phyloP scores from a whole-genome alignment of 1,284 basidiomycete genomes.

The Chondrostereum purpureum region DNA sequence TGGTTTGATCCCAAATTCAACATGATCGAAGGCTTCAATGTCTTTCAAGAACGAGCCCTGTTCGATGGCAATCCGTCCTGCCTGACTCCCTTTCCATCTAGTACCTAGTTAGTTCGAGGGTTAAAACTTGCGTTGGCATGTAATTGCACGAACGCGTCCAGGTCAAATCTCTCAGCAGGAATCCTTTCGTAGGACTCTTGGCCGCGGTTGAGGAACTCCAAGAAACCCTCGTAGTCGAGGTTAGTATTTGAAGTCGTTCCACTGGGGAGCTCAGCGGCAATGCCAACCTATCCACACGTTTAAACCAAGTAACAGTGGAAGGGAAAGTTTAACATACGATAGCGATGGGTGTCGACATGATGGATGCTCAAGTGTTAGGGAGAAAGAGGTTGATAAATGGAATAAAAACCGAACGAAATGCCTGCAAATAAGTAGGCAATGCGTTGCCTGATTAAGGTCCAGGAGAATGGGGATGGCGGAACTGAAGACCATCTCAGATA shows the following conservation, averaged over 20 bases:
- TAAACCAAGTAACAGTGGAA: not conserved
- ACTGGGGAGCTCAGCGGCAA: conserved; percentile 25
- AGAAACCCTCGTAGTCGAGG: conserved; percentile 23
- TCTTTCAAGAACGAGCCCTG: conserved; percentile 27
- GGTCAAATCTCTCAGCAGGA: conserved; percentile 23
- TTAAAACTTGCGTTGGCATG: not conserved
- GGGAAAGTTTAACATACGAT: not conserved
- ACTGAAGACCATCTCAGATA: too few species aligned
- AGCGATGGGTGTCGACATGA: not conserved
- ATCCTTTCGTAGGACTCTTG: conserved; percentile 23
- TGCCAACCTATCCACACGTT: conserved; percentile 19
- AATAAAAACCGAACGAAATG: too few species aligned
- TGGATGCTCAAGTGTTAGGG: not conserved
- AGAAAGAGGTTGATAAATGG: not conserved
- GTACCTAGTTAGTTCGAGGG: not conserved
- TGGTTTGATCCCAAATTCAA: conserved; percentile 27
- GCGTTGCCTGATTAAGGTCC: not conserved
- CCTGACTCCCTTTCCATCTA: conserved; percentile 17
- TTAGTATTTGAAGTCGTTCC: conserved; percentile 17
- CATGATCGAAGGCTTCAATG: conserved; percentile 23
- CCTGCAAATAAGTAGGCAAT: not conserved
- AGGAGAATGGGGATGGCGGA: too few species aligned
- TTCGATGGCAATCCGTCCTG: conserved; percentile 19
- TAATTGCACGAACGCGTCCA: conserved; percentile 17
- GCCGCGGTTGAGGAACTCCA: conserved; percentile 22